Percentiles rank a stretch among this genome's conserved stretches.
Evolutionary conservation across 2,329 filamentous ascomycete species (phyloP).

Genomic region (Hyphodiscus sp.): DNA sequence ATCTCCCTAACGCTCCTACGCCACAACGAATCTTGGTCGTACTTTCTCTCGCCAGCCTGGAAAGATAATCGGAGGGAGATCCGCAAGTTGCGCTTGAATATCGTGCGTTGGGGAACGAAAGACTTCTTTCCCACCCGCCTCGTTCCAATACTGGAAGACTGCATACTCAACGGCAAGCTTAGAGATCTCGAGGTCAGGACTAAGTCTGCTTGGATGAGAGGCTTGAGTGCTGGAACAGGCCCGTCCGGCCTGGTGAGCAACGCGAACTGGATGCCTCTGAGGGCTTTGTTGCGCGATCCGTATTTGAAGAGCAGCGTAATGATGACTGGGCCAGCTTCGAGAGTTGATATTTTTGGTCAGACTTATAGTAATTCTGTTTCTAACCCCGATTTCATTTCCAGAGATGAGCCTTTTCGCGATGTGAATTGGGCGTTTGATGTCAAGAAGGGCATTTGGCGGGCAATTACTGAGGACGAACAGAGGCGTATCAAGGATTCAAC

Average conservation of each 20-base stretch:
- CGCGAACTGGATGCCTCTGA: slow-evolving; percentile 11
- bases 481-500: not conserved
- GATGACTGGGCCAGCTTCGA: not conserved
- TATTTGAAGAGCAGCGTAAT: slow-evolving; percentile 13
- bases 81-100: slow-evolving; percentile 9
- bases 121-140: slow-evolving; percentile 13
- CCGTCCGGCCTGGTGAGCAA: not conserved
- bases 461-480: not conserved
- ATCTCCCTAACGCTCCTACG: slow-evolving; percentile 18
- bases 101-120: slow-evolving; percentile 21
- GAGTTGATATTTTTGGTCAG: not conserved
- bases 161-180: slow-evolving; percentile 24
- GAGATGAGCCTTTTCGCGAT: slow-evolving; percentile 1
- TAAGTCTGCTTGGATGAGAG: slow-evolving; percentile 4
- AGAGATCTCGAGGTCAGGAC: slow-evolving; percentile 21
- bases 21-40: slow-evolving; percentile 9
- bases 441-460: not conserved
- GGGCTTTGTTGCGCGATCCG: slow-evolving; percentile 18
- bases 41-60: slow-evolving; percentile 17
- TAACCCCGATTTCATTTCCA: not conserved
- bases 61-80: slow-evolving; percentile 15
- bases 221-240: slow-evolving; percentile 1
- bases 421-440: slow-evolving; percentile 8
- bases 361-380: too few species aligned
- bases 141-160: slow-evolving; percentile 18